These are phyloP conservation scores for Torulaspora quercuum DNA, from an alignment of 805 yeast genomes.

Conservation along the genomic window DNA sequence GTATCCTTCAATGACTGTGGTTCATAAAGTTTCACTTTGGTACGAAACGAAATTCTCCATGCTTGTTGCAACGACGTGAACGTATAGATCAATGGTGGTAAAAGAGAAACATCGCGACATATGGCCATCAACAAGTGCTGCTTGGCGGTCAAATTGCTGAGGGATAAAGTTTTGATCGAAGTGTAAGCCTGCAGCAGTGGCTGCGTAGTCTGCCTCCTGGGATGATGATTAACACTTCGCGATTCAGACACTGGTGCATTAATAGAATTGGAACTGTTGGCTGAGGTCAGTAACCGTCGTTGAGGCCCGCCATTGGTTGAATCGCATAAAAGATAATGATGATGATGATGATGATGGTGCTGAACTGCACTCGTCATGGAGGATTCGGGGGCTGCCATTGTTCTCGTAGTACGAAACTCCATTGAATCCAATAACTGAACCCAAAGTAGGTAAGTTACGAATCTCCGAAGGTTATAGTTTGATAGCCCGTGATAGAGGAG, in stretches of 20 bases:
- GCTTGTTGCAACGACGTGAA: constrained; percentile 40
- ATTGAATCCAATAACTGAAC: background rate
- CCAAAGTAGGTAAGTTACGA: background rate
- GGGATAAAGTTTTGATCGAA: constrained; percentile 56
- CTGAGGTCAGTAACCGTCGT: constrained; percentile 9
- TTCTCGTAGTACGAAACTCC: constrained; percentile 8
- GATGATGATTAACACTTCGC: constrained; percentile 2
- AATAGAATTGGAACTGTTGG: constrained; percentile 1
- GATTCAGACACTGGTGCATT: constrained; percentile 1
- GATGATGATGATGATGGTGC: constrained; percentile 25
- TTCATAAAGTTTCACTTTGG: constrained; percentile 25
- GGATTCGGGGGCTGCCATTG: constrained; percentile 3
- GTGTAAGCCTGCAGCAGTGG: constrained; percentile 22
- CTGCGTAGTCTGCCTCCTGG: constrained; percentile 6
- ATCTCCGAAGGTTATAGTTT: background rate
- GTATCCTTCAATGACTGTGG: constrained; percentile 26
- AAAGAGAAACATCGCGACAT: constrained; percentile 73
- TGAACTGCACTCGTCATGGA: constrained; percentile 10
- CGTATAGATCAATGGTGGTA: constrained; percentile 60
- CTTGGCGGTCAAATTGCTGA: constrained; percentile 66
- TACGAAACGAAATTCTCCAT: constrained; percentile 23
- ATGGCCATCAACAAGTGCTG: constrained; percentile 73
- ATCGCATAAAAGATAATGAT: constrained; percentile 17
- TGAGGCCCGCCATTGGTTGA: constrained; percentile 10
- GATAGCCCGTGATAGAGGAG: no score